These are phyloP conservation scores for Pneumocystis sp. DNA, from an alignment of 1,139 yeast species.

Conservation along the genomic window DNA sequence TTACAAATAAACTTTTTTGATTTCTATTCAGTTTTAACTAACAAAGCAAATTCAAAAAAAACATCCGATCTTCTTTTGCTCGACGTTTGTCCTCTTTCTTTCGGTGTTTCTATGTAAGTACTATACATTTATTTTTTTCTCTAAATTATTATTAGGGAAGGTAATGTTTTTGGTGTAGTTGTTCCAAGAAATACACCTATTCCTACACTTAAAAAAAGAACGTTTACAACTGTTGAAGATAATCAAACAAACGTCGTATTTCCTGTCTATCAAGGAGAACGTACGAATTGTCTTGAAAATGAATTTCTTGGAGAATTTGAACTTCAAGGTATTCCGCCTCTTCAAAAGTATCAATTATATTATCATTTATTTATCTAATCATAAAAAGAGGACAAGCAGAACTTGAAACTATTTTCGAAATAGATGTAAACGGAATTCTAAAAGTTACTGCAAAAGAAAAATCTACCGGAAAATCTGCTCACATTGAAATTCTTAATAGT, in stretches of 20 bases:
- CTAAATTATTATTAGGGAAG: conserved; percentile 1
- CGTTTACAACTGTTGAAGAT: conserved; percentile 99
- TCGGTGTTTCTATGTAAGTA: conserved; percentile 99
- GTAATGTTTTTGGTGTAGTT: conserved; percentile 90
- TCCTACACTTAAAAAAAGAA: conserved; percentile 98
- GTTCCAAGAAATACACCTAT: conserved; percentile 99
- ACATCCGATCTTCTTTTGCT: conserved; percentile 93
- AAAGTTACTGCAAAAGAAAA: conserved; percentile 99
- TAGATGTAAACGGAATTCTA: conserved; percentile 99
- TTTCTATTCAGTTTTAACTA: conserved; percentile 50
- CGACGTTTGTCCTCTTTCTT: conserved; percentile 96
- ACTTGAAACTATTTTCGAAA: conserved; percentile 97
- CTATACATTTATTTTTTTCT: background rate
- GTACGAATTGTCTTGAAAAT: conserved; percentile 99
- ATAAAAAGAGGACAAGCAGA: conserved; percentile 99
- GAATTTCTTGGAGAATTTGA: conserved; percentile 98
- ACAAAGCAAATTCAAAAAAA: conserved; percentile 93
- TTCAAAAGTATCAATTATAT: conserved; percentile 99
- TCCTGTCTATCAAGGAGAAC: conserved; percentile 99
- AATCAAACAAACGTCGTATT: conserved; percentile 98
- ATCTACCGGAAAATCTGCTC: conserved; percentile 98
- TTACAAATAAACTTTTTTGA: background rate
- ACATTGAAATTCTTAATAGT: conserved; percentile 98
- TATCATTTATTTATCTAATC: conserved; percentile 97
- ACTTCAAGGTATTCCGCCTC: conserved; percentile 97